Evolutionary conservation across 108 stramenopile species (phyloP).

Genomic region (Nitzschia sp.): DNA sequence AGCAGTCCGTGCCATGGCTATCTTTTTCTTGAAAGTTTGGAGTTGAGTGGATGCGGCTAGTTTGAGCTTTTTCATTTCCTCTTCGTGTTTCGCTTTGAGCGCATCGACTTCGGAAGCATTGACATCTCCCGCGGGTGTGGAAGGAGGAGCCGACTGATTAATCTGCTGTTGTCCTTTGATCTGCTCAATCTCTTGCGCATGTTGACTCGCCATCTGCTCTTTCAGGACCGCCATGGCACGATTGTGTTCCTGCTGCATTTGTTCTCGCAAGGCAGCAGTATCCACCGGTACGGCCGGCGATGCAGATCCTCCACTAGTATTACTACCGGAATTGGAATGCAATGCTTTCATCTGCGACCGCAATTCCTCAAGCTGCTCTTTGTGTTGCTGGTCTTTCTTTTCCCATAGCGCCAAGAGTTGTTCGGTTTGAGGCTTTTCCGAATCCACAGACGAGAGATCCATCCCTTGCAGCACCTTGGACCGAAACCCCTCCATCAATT

Average conservation of each 20-base stretch:
- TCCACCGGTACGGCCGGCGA: conserved; percentile 38
- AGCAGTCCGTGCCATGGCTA: conserved; percentile 44
- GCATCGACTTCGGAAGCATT: conserved; percentile 34
- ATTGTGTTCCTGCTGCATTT: conserved; percentile 34
- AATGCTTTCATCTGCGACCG: conserved; percentile 15
- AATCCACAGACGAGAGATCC: conserved; percentile 17
- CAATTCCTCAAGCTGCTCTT: conserved; percentile 22
- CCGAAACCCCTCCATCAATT: conserved; percentile 52
- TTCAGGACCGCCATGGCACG: conserved; percentile 16
- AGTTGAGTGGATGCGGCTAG: conserved; percentile 46
- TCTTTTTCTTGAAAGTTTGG: conserved; percentile 54
- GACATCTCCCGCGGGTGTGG: conserved; percentile 16
- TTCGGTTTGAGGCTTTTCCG: background rate
- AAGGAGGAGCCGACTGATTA: conserved; percentile 1
- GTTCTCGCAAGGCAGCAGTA: conserved; percentile 56
- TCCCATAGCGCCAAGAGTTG: conserved; percentile 21
- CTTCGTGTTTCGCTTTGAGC: conserved; percentile 41
- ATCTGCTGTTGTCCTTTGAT: conserved; percentile 15
- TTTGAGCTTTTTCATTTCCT: conserved; percentile 46
- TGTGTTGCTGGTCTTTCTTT: conserved; percentile 24
- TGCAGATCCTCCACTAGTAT: conserved; percentile 27
- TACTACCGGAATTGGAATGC: background rate
- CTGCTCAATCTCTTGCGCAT: conserved; percentile 11
- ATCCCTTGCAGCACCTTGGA: conserved; percentile 60
- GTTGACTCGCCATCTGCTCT: conserved; percentile 22